Evolutionary conservation across 1,284 basidiomycete species (phyloP), one percentile per base, ranked within the genome.

Genomic region (Phellinidium pouzarii): DNA sequence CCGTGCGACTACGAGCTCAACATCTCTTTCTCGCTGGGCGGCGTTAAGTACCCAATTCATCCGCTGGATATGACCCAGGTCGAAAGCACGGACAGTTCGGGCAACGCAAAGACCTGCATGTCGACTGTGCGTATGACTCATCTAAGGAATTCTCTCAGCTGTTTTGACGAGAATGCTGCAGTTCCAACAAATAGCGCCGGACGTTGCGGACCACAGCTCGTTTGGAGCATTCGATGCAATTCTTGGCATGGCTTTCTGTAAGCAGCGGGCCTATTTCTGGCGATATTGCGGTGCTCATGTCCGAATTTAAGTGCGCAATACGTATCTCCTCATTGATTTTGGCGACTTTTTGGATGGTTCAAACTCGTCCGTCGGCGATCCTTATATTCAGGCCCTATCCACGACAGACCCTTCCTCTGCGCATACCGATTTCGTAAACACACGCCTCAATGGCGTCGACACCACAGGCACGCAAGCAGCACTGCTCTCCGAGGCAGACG

Each of bases 231-330:
- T 60, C 27, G 61, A 63, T 48, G 64, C 64, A 58, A 55, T 71
- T 22, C 66, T 82, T 41, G 79, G 79, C 42, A 80, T 80, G 77
- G 71, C 72, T 7, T 80, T 80, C 61, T 61, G 79, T 80, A 57
- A 54, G n/a, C n/a, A n/a, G n/a, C n/a, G n/a, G n/a, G 77, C 68
- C 12, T 42, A 44, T 9, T 12, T 19, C 19, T 23, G 20, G 19
- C 25, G 20, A 47, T 31, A 20, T 19, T 42, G 2, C 14, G 14
- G 3, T 52, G 12, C 4, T 45, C 43, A 22, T 82, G 8, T 71
- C 84, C 61, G 73, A 84, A 62, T 83, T 59, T 44, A 27, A 61
- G 60, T 62, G 6, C 57, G 60, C 7, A 62, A 62, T 45, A 47
- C 56, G 7, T 62, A 62, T 38, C 52, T 52, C 4, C 45, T 59